Evolutionary conservation across 495 filamentous ascomycete genomes (phyloP).

Genomic region (Tuber umbilicatum): DNA sequence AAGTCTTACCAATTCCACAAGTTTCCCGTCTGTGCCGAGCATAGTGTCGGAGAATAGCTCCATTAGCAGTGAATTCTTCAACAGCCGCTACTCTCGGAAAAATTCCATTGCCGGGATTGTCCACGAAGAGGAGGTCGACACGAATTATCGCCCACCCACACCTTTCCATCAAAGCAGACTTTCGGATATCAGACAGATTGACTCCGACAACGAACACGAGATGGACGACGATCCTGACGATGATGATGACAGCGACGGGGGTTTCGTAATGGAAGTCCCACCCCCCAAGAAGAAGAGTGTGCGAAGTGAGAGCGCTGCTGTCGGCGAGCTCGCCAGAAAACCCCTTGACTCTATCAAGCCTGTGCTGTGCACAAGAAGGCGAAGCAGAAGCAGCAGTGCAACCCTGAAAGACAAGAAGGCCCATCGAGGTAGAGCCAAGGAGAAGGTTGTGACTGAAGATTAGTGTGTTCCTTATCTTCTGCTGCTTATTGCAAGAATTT

Average conservation of each 20-base stretch:
- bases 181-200: constrained; percentile 12
- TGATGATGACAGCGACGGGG: constrained; percentile 36
- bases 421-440: constrained; percentile 28
- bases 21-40: constrained; percentile 38
- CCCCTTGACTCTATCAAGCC: constrained; percentile 23
- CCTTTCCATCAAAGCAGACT: constrained; percentile 24
- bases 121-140: constrained; percentile 33
- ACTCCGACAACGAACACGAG: constrained; percentile 36
- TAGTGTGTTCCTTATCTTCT: not conserved
- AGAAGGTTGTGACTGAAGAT: constrained; percentile 22
- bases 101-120: constrained; percentile 30
- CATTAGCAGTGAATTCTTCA: constrained; percentile 36
- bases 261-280: constrained; percentile 30
- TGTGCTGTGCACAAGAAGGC: constrained; percentile 19
- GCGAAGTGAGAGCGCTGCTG: constrained; percentile 29
- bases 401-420: constrained; percentile 29
- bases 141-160: constrained; percentile 23
- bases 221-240: constrained; percentile 23
- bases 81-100: constrained; percentile 37
- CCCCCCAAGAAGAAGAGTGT: constrained; percentile 4
- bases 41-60: constrained; percentile 38
- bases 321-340: constrained; percentile 23
- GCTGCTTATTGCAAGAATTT: not conserved
- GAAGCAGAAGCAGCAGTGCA: constrained; percentile 30
- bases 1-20: constrained; percentile 40